These are phyloP conservation scores for Mucor irregularis DNA, from an alignment of 371 early-diverging fungal genomes.

Conservation along the genomic window DNA sequence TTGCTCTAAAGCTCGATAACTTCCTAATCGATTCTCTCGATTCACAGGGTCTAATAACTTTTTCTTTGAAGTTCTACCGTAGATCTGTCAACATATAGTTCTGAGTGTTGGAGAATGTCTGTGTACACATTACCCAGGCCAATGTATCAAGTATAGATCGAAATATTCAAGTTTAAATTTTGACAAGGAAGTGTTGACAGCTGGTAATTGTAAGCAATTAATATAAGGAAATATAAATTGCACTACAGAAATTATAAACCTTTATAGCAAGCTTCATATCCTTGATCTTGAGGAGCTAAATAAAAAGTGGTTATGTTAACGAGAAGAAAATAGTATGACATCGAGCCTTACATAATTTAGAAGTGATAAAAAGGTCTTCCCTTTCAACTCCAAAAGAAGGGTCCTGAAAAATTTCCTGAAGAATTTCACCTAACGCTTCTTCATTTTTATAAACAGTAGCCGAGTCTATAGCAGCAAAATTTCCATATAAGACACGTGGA, in stretches of 20 bases:
- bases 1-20: constrained; percentile 62
- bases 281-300: constrained; percentile 80
- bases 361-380: constrained; percentile 91
- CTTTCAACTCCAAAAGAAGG: constrained; percentile 59
- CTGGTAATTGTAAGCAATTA: constrained; percentile 7
- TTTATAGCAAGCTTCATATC: constrained; percentile 64
- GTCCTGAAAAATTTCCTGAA: constrained; percentile 64
- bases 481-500: too few relatives aligned
- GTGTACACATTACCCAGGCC: constrained; percentile 29
- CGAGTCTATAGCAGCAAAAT: constrained; percentile 47
- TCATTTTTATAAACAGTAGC: constrained; percentile 90
- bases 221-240: background rate
- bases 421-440: constrained; percentile 68
- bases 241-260: constrained; percentile 28
- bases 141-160: constrained; percentile 84
- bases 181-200: constrained; percentile 57
- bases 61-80: constrained; percentile 33
- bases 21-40: constrained; percentile 54
- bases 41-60: constrained; percentile 48
- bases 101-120: too few relatives aligned
- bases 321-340: too few relatives aligned
- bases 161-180: constrained; percentile 71
- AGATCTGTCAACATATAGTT: background rate
- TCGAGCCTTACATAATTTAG: constrained; percentile 85
- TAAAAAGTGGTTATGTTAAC: background rate